These are phyloP conservation scores for Saccharata proteae DNA, from an alignment of 2,329 filamentous ascomycete species.

Conservation along the genomic window DNA sequence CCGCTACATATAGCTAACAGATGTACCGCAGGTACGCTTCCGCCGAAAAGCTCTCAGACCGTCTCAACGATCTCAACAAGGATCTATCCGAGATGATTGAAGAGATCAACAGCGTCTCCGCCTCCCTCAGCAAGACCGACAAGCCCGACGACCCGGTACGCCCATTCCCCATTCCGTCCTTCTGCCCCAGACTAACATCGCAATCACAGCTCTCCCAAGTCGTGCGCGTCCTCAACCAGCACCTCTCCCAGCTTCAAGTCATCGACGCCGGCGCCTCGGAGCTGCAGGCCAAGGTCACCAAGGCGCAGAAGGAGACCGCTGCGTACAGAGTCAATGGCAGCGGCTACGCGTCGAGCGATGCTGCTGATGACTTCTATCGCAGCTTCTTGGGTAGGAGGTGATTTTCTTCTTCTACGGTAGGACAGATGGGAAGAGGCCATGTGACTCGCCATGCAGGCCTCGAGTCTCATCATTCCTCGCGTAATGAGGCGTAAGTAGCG, in stretches of 20 bases:
- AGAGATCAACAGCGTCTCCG: slow-evolving; percentile 90
- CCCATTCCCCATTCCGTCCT: slow-evolving; percentile 8
- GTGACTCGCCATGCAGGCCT: too few relatives aligned
- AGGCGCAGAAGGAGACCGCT: slow-evolving; percentile 68
- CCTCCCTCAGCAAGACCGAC: slow-evolving; percentile 74
- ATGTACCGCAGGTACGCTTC: slow-evolving; percentile 55
- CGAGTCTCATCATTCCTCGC: too few relatives aligned
- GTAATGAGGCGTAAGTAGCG: too few relatives aligned
- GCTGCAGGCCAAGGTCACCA: slow-evolving; percentile 69
- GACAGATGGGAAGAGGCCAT: neutral
- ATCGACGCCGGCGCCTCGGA: slow-evolving; percentile 78
- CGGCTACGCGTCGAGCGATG: slow-evolving; percentile 49
- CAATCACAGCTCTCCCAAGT: slow-evolving; percentile 73
- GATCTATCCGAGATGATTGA: slow-evolving; percentile 94
- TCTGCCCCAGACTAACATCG: slow-evolving; percentile 2
- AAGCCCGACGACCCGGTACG: slow-evolving; percentile 45
- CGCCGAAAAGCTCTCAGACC: slow-evolving; percentile 83
- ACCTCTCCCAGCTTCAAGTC: slow-evolving; percentile 82
- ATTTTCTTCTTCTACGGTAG: slow-evolving; percentile 1
- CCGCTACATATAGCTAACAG: slow-evolving; percentile 17
- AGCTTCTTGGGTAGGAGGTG: slow-evolving; percentile 66
- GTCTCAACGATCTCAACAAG: slow-evolving; percentile 85
- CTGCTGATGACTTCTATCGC: slow-evolving; percentile 80
- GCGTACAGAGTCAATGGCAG: slow-evolving; percentile 39
- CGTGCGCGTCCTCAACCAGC: slow-evolving; percentile 85